Conservation (phyloP, 2,329 filamentous ascomycete genomes). For the Colletotrichum destructivum region DNA sequence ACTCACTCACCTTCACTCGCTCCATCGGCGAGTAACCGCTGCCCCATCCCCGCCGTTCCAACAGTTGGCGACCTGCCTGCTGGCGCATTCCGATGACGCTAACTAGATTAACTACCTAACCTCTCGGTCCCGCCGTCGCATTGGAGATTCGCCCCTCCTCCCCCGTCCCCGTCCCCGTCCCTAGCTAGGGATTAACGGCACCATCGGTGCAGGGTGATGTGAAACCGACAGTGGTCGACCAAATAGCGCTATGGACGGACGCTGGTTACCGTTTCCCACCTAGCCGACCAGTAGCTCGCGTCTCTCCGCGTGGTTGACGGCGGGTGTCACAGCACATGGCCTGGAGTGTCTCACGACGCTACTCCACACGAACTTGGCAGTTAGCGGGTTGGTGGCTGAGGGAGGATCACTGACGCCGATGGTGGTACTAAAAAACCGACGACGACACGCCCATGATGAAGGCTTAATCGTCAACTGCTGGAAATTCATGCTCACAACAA, state of each 20-base stretch:
- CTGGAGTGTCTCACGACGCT: neutral
- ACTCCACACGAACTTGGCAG: constrained; percentile 15
- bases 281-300: neutral
- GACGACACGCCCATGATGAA: neutral
- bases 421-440: constrained; percentile 26
- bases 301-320: constrained; percentile 29
- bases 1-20: neutral
- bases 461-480: neutral
- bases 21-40: neutral
- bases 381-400: constrained; percentile 21
- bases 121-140: constrained; percentile 16
- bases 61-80: no score
- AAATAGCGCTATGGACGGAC: constrained; percentile 14
- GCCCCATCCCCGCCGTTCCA: neutral
- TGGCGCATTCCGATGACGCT: no score
- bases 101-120: no score
- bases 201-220: neutral
- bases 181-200: constrained; percentile 15
- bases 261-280: constrained; percentile 8
- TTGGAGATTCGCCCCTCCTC: constrained; percentile 1
- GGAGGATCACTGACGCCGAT: constrained; percentile 7
- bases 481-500: neutral
- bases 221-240: constrained; percentile 23
- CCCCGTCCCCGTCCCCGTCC: neutral
- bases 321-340: constrained; percentile 10